phyloP scores from a whole-genome alignment of 345 rosid species.

The Hypericum perforatum region DNA sequence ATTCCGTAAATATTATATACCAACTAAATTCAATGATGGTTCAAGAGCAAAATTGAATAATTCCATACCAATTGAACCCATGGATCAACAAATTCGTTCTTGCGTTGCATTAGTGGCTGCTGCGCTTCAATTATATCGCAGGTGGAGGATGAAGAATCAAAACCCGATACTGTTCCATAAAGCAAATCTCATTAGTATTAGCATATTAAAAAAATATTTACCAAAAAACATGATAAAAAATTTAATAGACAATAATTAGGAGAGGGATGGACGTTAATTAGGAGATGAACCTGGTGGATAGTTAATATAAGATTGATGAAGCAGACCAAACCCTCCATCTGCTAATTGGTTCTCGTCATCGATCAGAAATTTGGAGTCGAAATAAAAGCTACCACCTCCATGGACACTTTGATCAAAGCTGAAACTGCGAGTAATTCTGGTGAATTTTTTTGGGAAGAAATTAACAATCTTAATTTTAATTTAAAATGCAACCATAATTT shows the following conservation, averaged over 20 bases:
- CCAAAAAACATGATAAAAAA: not conserved
- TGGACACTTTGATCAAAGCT: constrained; percentile 19
- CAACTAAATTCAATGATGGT: not conserved
- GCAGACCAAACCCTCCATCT: constrained; percentile 17
- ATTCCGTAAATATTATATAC: not conserved
- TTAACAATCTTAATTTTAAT: too few relatives aligned
- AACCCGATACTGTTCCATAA: constrained; percentile 15
- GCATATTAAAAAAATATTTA: too few relatives aligned
- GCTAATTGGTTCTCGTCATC: constrained; percentile 17
- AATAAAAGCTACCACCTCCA: constrained; percentile 11
- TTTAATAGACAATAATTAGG: not conserved
- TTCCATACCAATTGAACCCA: constrained; percentile 16
- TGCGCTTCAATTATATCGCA: constrained; percentile 15
- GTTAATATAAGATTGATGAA: constrained; percentile 18
- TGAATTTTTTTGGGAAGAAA: too few relatives aligned
- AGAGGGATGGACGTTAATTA: not conserved
- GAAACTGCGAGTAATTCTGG: too few relatives aligned
- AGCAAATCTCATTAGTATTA: not conserved
- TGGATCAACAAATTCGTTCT: constrained; percentile 11
- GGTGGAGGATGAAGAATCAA: constrained; percentile 12
- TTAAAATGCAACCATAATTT: too few relatives aligned
- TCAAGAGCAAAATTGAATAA: not conserved
- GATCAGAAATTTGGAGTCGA: constrained; percentile 21
- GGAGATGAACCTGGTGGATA: constrained; percentile 26
- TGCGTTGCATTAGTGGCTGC: constrained; percentile 3